A percentile compares a stretch with the other conserved stretches of the same genome.
Conservation (phyloP, 441 rosid species). For the Breynia disticha region DNA sequence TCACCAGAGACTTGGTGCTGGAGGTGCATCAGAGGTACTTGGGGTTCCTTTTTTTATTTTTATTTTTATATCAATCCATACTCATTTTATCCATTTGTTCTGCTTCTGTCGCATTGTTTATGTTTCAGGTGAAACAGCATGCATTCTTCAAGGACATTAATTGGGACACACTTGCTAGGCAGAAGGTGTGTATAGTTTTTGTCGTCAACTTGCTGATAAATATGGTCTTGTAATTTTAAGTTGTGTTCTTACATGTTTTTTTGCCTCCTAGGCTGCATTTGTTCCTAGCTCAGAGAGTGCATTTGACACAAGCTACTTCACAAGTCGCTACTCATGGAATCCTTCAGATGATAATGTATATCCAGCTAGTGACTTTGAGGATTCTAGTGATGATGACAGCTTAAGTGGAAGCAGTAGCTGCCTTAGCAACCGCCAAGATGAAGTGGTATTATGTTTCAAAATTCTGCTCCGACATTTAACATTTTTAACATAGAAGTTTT, state of each 20-base stretch:
- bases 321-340: slow-evolving; percentile 38
- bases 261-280: slow-evolving; percentile 51
- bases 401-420: slow-evolving; percentile 79
- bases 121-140: slow-evolving; percentile 83
- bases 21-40: slow-evolving; percentile 92
- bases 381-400: slow-evolving; percentile 86
- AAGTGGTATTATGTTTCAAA: slow-evolving; percentile 50
- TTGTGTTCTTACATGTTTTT: neutral
- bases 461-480: slow-evolving; percentile 8
- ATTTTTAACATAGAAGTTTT: neutral
- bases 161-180: slow-evolving; percentile 99
- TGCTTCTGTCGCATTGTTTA: slow-evolving; percentile 3
- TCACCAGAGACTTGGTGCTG: slow-evolving; percentile 88
- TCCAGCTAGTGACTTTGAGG: slow-evolving; percentile 66
- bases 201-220: neutral
- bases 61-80: slow-evolving; percentile 7
- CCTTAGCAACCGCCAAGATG: slow-evolving; percentile 72
- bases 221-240: no score
- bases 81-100: slow-evolving; percentile 7
- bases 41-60: slow-evolving; percentile 14
- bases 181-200: slow-evolving; percentile 46
- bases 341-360: slow-evolving; percentile 38
- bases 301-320: slow-evolving; percentile 75
- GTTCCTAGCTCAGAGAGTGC: slow-evolving; percentile 56
- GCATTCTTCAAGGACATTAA: slow-evolving; percentile 84